A percentile compares a stretch with the other conserved stretches of the same genome.
Conservation (phyloP, 768 basidiomycete species). For the Tulasnella sp. region DNA sequence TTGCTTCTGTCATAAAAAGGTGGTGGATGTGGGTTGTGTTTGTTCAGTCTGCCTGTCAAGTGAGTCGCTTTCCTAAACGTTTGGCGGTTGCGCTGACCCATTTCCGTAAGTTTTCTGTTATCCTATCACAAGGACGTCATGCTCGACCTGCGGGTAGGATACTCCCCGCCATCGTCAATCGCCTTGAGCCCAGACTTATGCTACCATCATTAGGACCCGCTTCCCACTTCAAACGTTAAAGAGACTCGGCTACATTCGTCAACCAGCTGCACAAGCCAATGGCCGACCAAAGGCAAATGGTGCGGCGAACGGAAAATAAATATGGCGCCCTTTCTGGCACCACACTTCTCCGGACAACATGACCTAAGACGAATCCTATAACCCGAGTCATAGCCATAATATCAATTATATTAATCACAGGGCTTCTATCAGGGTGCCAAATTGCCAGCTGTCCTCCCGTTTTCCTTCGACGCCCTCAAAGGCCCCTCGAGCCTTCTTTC, state of each 20-base stretch:
- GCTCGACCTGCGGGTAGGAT: slow-evolving; percentile 86
- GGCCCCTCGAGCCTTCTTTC: background rate
- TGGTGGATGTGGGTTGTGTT: slow-evolving; percentile 93
- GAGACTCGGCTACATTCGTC: slow-evolving; percentile 33
- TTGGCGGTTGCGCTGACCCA: background rate
- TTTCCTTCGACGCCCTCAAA: background rate
- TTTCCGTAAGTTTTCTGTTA: slow-evolving; percentile 73
- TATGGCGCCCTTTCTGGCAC: background rate
- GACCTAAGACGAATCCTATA: background rate
- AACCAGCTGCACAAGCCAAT: background rate
- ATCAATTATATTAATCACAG: background rate
- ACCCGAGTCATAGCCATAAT: background rate
- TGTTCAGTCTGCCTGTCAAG: slow-evolving; percentile 98
- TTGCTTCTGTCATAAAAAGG: slow-evolving; percentile 97
- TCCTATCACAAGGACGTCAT: slow-evolving; percentile 68
- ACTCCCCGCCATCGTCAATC: background rate
- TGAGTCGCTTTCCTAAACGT: slow-evolving; percentile 36
- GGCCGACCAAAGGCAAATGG: background rate
- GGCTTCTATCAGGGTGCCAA: background rate
- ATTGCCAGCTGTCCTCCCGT: background rate
- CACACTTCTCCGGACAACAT: background rate
- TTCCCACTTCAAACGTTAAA: slow-evolving; percentile 91
- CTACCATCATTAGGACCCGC: slow-evolving; percentile 57
- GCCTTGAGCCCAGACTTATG: background rate
- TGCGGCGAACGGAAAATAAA: background rate